phyloP scores from a whole-genome alignment of 2,329 filamentous ascomycete species.

The Nigrospora sphaerica region DNA sequence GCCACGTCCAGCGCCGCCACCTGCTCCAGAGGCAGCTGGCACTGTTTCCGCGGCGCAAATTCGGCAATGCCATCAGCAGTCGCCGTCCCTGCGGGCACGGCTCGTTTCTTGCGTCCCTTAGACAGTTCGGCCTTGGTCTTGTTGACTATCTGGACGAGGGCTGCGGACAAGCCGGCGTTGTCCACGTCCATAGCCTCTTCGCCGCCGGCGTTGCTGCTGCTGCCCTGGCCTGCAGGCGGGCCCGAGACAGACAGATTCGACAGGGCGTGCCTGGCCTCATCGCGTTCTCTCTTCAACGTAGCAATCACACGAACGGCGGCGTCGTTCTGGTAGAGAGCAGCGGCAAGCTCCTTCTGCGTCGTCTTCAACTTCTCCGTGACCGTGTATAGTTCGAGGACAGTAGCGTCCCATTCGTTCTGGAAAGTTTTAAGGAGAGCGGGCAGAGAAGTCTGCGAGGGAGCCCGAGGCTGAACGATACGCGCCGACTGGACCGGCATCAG shows the following conservation, averaged over 20 bases:
- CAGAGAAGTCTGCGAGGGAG: conserved; percentile 91
- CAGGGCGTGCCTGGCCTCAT: conserved; percentile 85
- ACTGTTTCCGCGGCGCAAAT: conserved; percentile 37
- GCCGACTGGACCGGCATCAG: conserved; percentile 80
- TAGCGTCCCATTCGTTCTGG: conserved; percentile 96
- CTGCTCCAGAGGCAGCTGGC: conserved; percentile 38
- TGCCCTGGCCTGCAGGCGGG: conserved; percentile 22
- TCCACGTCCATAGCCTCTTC: conserved; percentile 94
- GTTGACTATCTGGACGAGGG: conserved; percentile 66
- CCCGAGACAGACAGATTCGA: conserved; percentile 74
- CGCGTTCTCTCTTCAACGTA: conserved; percentile 79
- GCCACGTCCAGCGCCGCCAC: conserved; percentile 42
- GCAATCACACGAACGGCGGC: conserved; percentile 94
- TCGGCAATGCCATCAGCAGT: conserved; percentile 61
- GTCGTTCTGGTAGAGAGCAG: conserved; percentile 93
- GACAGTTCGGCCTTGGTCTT: conserved; percentile 77
- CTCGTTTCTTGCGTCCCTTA: conserved; percentile 82
- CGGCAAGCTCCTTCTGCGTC: conserved; percentile 87
- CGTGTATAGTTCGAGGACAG: conserved; percentile 87
- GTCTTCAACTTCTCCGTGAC: conserved; percentile 83
- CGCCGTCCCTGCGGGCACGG: conserved; percentile 79
- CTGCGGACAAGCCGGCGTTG: conserved; percentile 65
- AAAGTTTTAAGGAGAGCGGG: conserved; percentile 90
- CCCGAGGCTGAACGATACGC: conserved; percentile 78
- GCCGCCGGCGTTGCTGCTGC: conserved; percentile 52